Evolutionary conservation across 257 asterid genomes (phyloP), one percentile per base, ranked within the genome.

Genomic region (Solanum sejunctum): DNA sequence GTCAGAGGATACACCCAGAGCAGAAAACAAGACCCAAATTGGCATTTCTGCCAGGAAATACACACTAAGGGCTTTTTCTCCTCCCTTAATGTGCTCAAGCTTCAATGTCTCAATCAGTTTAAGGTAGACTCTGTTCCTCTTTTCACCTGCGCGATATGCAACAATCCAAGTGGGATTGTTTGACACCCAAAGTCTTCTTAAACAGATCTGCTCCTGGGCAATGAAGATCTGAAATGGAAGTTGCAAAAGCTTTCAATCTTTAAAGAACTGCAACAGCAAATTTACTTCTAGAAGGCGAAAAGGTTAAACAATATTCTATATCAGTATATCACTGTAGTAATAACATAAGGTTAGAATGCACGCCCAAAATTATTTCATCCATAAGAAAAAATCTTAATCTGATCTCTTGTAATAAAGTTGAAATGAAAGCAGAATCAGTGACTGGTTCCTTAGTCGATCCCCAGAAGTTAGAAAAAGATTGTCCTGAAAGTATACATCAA

Each of bases 191-290:
- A 96, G 91, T 85, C 99, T 89, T 67, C 78, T 93, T 57, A 93
- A 90, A 86, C 97, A 93, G 57, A 91, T 88, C 85, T 96, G 98
- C 90, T 96, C 99, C 91, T 96, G 99, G 15, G 99, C 99, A 78
- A 96, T 91, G 87, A 96, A 94, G 1, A 93, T 94, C 99, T 96
- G 94, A 91, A 90, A 78, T 17, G 49, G 64, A 78, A 52, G 52
- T 78, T 26, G 17, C 47, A 78, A 78, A 26, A 70, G 58, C 10
- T 78, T 51, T 78, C 64, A 78, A 26, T 28, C 26, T 78, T 52
- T 52, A 78, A 26, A 18, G 4, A 69, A 78, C 49, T 26, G 83
- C 9, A 10, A 28, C 5, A 78, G 17, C 49, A 78, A 78, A 52
- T 78, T 26, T 78, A 51, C 13, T 52, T 23, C 7, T 26, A 78